phyloP scores from a whole-genome alignment of 2,329 filamentous ascomycete species.

The Aspergillus sp. region DNA sequence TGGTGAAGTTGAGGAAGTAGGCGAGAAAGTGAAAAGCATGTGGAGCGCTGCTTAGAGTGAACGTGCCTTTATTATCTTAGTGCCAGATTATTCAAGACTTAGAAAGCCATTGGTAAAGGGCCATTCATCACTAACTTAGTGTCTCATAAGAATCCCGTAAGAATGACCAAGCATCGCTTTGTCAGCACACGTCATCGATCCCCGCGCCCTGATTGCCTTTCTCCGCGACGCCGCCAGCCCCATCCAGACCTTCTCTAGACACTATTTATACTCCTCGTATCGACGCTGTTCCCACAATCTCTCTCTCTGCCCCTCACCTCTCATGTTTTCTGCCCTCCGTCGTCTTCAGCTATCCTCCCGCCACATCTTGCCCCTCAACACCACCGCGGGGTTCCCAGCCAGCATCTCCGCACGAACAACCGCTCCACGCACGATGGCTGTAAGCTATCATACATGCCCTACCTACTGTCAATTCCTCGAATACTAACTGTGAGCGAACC shows the following conservation, averaged over 20 bases:
- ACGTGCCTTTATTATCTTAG: neutral
- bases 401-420: slow-evolving; percentile 22
- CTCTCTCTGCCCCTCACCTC: slow-evolving; percentile 5
- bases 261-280: slow-evolving; percentile 6
- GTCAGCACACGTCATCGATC: slow-evolving; percentile 18
- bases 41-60: slow-evolving; percentile 10
- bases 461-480: neutral
- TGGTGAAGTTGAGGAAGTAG: slow-evolving; percentile 67
- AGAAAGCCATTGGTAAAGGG: neutral
- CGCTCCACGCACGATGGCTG: slow-evolving; percentile 32
- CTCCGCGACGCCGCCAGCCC: neutral
- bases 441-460: slow-evolving; percentile 18
- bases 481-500: neutral
- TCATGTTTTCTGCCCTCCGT: slow-evolving; percentile 27
- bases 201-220: slow-evolving; percentile 2
- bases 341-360: slow-evolving; percentile 22
- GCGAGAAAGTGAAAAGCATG: neutral
- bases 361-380: slow-evolving; percentile 17
- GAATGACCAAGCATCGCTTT: slow-evolving; percentile 17
- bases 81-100: neutral
- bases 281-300: too few relatives aligned
- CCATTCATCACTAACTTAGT: neutral
- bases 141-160: neutral
- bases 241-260: neutral
- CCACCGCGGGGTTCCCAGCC: slow-evolving; percentile 10